A percentile compares a stretch with the other conserved stretches of the same genome.
These are phyloP conservation scores for Citrus cavaleriei DNA, from an alignment of 345 rosid species.

Conservation along the genomic window DNA sequence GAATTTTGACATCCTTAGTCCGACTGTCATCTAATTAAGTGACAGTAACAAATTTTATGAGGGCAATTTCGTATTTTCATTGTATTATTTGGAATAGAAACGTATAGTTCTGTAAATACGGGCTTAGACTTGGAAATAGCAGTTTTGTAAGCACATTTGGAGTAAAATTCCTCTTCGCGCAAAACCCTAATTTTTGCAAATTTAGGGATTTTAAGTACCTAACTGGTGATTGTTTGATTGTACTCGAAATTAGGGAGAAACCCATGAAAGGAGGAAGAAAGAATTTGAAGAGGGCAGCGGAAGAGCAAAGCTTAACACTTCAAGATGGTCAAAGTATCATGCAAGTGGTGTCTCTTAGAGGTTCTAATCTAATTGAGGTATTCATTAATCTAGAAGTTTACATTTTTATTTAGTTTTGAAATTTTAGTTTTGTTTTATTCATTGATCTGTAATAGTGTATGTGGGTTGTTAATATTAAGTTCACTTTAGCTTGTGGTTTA, in stretches of 20 bases:
- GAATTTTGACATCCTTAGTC: background rate
- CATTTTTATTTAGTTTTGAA: background rate
- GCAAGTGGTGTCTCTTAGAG: slow-evolving; percentile 79
- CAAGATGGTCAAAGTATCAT: slow-evolving; percentile 66
- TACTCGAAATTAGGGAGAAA: background rate
- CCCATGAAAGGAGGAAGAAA: slow-evolving; percentile 80
- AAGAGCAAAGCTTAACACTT: slow-evolving; percentile 48
- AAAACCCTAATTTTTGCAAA: background rate
- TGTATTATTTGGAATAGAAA: background rate
- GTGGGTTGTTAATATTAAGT: background rate
- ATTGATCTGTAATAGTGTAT: background rate
- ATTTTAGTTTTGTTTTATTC: background rate
- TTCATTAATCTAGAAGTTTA: background rate
- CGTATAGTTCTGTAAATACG: too few relatives aligned
- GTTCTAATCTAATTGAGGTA: slow-evolving; percentile 92
- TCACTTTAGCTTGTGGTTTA: background rate
- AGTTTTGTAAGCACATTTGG: too few relatives aligned
- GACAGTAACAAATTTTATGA: background rate
- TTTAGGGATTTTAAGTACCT: background rate
- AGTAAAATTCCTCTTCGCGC: too few relatives aligned
- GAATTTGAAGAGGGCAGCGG: slow-evolving; percentile 74
- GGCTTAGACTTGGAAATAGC: background rate
- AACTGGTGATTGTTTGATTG: background rate
- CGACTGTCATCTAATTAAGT: background rate
- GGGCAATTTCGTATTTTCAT: background rate